Evolutionary conservation across 768 basidiomycete genomes (phyloP), one percentile per base, ranked within the genome.

Genomic region (Mycena belliarum): DNA sequence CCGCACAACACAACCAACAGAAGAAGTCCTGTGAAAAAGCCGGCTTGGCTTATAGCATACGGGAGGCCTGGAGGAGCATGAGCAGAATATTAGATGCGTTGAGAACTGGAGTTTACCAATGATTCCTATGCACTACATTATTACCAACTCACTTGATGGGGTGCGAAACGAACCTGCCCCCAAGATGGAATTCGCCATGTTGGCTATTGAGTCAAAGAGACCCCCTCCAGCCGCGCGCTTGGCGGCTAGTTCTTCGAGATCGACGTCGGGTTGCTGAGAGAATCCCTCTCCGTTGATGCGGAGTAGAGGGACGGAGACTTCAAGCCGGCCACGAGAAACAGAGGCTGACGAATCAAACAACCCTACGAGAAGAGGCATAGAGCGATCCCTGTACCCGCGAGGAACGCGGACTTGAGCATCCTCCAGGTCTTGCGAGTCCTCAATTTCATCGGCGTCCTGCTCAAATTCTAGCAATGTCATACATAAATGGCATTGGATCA

Each of bases 171-270:
- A 72, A 84, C 94, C 95, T 68, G 95, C 95, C 41, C 95, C 95
- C 15, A 98, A 75, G 32, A 98, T 97, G 2, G 92, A 94, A 69
- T 98, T 98, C 21, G 93, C 91, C 96, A 97, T 97, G 70, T 95
- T 91, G 21, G 91, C 89, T 56, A 92, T 80, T 9, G 91, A 93
- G 66, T 91, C 86, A 1, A 93, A 11, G 76, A 94, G 72, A 0
- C 87, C 85, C 21, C 92, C 91, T 43, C 91, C 89, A 0, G 85
- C 82, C 37, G 73, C 78, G 43, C 78, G 76, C 69, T 88, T 88
- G 21, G 81, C 79, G 41, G 86, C 84, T 28, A 95, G 73, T 59
- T 88, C 86, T 55, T 95, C 83, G 66, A 95, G 70, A 75, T 94
- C 79, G 53, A 89, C 62, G 35, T 81, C 61, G 42, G 81, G 57